These are phyloP conservation scores for Acarospora socialis DNA, from an alignment of 2,329 filamentous ascomycete species.

Conservation along the genomic window DNA sequence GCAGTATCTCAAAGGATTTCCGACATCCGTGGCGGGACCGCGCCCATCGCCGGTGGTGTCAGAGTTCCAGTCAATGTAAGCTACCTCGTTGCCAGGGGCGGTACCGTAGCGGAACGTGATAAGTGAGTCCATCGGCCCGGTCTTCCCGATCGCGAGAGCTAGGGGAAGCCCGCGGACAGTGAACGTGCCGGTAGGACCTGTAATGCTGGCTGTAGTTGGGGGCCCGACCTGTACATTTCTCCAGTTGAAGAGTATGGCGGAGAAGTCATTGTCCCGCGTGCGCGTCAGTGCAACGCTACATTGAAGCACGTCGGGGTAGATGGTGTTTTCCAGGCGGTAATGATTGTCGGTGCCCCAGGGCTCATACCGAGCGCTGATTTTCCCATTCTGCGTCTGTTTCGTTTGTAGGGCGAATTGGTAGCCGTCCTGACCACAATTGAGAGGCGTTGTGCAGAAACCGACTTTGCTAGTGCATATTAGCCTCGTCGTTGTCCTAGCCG, in stretches of 20 bases:
- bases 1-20: not conserved
- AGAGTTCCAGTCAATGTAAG: not conserved
- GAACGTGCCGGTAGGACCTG: not conserved
- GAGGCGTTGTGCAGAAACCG: slow-evolving; percentile 3
- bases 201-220: not conserved
- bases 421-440: slow-evolving; percentile 9
- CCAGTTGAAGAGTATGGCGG: slow-evolving; percentile 3
- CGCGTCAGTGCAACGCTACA: slow-evolving; percentile 10
- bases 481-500: slow-evolving; percentile 4
- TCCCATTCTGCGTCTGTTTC: slow-evolving; percentile 6
- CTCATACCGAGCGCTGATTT: slow-evolving; percentile 8
- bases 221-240: slow-evolving; percentile 3
- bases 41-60: not conserved
- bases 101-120: not conserved
- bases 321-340: slow-evolving; percentile 5
- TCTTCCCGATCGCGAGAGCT: not conserved
- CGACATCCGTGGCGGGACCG: not conserved
- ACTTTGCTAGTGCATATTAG: too few relatives aligned
- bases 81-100: not conserved
- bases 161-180: not conserved
- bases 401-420: slow-evolving; percentile 6
- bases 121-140: not conserved
- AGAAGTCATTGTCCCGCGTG: slow-evolving; percentile 4
- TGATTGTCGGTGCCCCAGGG: slow-evolving; percentile 8
- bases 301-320: slow-evolving; percentile 9